Percentiles rank a stretch among this genome's conserved stretches.
phyloP scores from a whole-genome alignment of 208 protist genomes.

The Acanthamoeba healyi region DNA sequence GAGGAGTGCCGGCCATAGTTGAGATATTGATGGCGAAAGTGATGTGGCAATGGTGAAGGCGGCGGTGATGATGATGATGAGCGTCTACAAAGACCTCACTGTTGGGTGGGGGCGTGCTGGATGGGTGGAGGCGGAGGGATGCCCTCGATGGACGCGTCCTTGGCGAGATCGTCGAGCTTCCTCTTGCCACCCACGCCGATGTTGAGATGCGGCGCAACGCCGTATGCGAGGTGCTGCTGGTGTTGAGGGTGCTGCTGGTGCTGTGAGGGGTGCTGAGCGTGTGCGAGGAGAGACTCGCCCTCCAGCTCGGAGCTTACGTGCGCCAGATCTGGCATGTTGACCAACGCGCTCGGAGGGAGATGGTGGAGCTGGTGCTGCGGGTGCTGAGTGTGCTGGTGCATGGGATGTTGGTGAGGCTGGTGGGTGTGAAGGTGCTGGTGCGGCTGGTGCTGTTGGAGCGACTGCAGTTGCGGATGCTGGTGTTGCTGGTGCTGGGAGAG shows the following conservation, averaged over 20 bases:
- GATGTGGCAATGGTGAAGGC: no score
- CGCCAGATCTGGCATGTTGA: neutral
- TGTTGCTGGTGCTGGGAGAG: neutral
- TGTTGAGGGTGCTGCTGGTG: neutral
- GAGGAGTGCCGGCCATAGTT: no score
- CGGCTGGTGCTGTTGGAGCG: neutral
- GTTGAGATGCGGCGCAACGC: neutral
- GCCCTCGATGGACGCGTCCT: neutral
- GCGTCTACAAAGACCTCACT: neutral
- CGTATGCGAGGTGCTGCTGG: neutral
- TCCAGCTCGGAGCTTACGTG: neutral
- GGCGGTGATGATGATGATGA: no score
- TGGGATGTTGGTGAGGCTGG: neutral
- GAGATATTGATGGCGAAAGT: no score
- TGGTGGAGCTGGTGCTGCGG: neutral
- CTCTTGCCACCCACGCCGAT: neutral
- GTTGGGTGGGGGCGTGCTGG: neutral
- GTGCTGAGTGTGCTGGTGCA: neutral
- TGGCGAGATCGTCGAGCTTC: conserved; percentile 8
- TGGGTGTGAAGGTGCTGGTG: neutral
- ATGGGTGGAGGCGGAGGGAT: conserved; percentile 4
- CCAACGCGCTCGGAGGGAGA: neutral
- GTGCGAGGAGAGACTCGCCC: neutral
- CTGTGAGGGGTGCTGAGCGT: neutral
- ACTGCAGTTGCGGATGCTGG: neutral